Conservation (phyloP, 1,284 basidiomycete genomes). For the Pholiota adiposa region DNA sequence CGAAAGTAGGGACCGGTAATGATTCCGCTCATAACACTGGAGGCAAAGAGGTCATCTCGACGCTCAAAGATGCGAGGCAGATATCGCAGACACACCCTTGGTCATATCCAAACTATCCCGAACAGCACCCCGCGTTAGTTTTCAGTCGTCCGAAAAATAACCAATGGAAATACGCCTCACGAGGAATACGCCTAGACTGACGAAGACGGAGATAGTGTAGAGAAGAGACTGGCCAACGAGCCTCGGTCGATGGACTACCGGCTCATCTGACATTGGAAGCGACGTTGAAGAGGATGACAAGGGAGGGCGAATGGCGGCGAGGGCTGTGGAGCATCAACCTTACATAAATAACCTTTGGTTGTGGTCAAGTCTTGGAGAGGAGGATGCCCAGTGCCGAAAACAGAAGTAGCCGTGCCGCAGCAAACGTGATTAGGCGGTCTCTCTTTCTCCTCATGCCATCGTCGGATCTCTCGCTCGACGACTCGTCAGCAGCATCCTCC, state of each 20-base stretch:
- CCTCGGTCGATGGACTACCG: conserved; percentile 42
- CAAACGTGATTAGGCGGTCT: conserved; percentile 1
- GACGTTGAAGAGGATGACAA: conserved; percentile 19
- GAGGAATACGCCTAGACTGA: conserved; percentile 87
- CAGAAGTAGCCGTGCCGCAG: conserved; percentile 9
- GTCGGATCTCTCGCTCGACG: conserved; percentile 46
- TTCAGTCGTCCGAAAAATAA: background rate
- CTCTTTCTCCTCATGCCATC: conserved; percentile 35
- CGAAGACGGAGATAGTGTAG: conserved; percentile 84
- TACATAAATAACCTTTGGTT: conserved; percentile 16
- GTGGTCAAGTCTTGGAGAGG: background rate
- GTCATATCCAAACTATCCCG: conserved; percentile 84
- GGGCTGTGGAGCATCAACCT: conserved; percentile 22
- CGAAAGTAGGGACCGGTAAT: conserved; percentile 94
- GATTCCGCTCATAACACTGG: conserved; percentile 86
- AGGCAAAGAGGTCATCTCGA: conserved; percentile 1
- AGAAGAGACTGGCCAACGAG: conserved; percentile 84
- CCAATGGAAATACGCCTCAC: conserved; percentile 47
- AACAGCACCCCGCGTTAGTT: conserved; percentile 6
- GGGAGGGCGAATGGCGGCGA: conserved; percentile 8
- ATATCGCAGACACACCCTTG: conserved; percentile 66
- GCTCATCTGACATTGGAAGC: conserved; percentile 49
- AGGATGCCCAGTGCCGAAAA: conserved; percentile 19
- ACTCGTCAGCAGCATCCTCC: conserved; percentile 48
- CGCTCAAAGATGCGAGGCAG: background rate